Percentiles rank a stretch among this genome's conserved stretches.
Conservation (phyloP, 306 rosid species). For the Abrus pulchellus region DNA sequence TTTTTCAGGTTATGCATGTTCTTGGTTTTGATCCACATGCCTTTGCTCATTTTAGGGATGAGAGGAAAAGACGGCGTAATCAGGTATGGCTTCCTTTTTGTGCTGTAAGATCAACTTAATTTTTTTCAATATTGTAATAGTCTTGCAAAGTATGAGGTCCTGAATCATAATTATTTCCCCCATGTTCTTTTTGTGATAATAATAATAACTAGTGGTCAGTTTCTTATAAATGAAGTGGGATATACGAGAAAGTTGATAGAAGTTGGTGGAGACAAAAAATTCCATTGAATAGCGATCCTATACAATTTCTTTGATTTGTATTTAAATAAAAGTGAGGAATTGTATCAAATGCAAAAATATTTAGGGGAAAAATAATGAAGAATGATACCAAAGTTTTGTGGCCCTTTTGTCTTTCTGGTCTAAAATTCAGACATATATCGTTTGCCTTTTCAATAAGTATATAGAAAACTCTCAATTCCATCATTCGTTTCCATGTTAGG, state of each 20-base stretch:
- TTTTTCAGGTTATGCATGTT: conserved; percentile 93
- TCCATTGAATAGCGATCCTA: conserved; percentile 13
- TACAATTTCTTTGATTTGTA: conserved; percentile 26
- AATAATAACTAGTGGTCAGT: not conserved
- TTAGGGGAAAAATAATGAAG: conserved; percentile 3
- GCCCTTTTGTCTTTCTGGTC: conserved; percentile 1
- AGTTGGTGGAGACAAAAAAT: conserved; percentile 9
- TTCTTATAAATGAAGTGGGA: conserved; percentile 10
- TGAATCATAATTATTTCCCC: conserved; percentile 11
- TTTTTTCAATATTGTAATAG: not conserved
- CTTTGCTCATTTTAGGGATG: conserved; percentile 97
- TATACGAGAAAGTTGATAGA: not conserved
- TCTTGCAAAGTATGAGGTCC: conserved; percentile 17
- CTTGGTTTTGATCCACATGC: conserved; percentile 99
- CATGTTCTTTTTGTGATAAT: conserved; percentile 12
- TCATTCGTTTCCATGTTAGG: conserved; percentile 25
- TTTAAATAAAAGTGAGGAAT: conserved; percentile 21
- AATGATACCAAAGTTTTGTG: not conserved
- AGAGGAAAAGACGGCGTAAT: conserved; percentile 90
- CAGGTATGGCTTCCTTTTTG: conserved; percentile 60
- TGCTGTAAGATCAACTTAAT: conserved; percentile 27
- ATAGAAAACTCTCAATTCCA: not conserved
- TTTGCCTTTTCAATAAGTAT: conserved; percentile 21
- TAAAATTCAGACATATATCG: not conserved
- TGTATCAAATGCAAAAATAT: not conserved